phyloP scores from a whole-genome alignment of 2,329 filamentous ascomycete genomes.

The Diaporthe sp. region DNA sequence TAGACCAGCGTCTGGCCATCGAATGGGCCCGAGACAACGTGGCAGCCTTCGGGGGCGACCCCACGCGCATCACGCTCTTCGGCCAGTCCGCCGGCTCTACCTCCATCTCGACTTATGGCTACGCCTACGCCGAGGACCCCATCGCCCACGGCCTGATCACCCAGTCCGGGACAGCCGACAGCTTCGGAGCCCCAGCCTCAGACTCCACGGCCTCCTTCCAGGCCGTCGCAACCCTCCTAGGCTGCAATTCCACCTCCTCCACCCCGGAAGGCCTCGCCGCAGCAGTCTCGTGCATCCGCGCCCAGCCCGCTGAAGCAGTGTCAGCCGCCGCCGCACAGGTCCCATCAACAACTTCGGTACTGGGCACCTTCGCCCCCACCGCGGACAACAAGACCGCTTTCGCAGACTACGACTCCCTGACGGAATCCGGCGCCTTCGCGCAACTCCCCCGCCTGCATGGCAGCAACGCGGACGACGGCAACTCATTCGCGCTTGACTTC shows the following conservation, averaged over 20 bases:
- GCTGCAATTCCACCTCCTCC: neutral
- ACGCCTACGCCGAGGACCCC: conserved; percentile 24
- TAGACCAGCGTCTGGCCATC: conserved; percentile 28
- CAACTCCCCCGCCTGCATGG: conserved; percentile 4
- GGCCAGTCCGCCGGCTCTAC: conserved; percentile 24
- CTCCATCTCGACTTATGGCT: neutral
- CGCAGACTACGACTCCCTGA: neutral
- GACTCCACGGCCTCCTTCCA: neutral
- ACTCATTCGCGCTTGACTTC: conserved; percentile 9
- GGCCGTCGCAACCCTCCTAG: neutral
- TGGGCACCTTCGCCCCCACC: conserved; percentile 17
- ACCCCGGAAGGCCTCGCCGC: neutral
- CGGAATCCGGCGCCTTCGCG: neutral
- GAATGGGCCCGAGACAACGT: conserved; percentile 31
- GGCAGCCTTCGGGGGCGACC: conserved; percentile 22
- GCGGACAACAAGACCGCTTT: conserved; percentile 20
- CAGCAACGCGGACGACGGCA: conserved; percentile 8
- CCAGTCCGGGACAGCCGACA: conserved; percentile 25
- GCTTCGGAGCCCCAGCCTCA: neutral
- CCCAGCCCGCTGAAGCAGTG: neutral
- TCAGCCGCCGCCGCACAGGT: neutral
- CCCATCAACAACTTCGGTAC: neutral
- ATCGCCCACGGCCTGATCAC: conserved; percentile 25
- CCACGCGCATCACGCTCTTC: conserved; percentile 15
- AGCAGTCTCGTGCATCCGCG: conserved; percentile 1